Evolutionary conservation across 2,329 filamentous ascomycete species (phyloP).

Genomic region (Trichophyton rubrum): DNA sequence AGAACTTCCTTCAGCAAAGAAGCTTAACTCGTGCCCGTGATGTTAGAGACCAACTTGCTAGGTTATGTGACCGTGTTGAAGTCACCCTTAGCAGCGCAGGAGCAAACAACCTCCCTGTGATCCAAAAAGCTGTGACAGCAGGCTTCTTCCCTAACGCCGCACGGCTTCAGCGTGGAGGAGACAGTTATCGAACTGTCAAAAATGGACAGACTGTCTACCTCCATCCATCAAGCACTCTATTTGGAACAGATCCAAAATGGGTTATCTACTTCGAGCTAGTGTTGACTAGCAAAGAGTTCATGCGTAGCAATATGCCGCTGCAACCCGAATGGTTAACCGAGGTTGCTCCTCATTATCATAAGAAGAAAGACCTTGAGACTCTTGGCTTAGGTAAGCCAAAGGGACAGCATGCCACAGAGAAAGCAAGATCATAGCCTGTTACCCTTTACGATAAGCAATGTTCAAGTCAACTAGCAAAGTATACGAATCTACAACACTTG

Average conservation of each 20-base stretch:
- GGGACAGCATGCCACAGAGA: constrained; percentile 35
- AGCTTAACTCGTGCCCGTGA: constrained; percentile 80
- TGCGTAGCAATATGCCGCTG: constrained; percentile 75
- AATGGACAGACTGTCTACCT: constrained; percentile 78
- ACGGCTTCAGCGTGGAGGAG: constrained; percentile 66
- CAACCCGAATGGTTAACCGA: constrained; percentile 76
- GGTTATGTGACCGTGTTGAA: constrained; percentile 87
- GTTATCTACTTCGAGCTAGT: constrained; percentile 80
- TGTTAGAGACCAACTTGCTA: constrained; percentile 80
- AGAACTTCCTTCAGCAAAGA: constrained; percentile 89
- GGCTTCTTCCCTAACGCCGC: constrained; percentile 95
- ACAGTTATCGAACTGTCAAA: constrained; percentile 84
- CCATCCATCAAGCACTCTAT: constrained; percentile 76
- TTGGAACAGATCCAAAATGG: constrained; percentile 70
- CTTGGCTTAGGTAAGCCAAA: constrained; percentile 62
- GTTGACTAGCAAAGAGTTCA: constrained; percentile 90
- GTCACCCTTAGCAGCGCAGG: constrained; percentile 58
- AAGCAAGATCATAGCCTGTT: background rate
- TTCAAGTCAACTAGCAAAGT: background rate
- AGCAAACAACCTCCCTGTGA: constrained; percentile 58
- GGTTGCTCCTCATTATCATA: constrained; percentile 88
- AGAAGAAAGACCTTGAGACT: constrained; percentile 75
- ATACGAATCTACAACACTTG: background rate
- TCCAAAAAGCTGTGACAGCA: constrained; percentile 76
- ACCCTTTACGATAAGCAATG: background rate